Evolutionary conservation across 23 red algal genomes (phyloP).

Genomic region (Agarophyton chilense): DNA sequence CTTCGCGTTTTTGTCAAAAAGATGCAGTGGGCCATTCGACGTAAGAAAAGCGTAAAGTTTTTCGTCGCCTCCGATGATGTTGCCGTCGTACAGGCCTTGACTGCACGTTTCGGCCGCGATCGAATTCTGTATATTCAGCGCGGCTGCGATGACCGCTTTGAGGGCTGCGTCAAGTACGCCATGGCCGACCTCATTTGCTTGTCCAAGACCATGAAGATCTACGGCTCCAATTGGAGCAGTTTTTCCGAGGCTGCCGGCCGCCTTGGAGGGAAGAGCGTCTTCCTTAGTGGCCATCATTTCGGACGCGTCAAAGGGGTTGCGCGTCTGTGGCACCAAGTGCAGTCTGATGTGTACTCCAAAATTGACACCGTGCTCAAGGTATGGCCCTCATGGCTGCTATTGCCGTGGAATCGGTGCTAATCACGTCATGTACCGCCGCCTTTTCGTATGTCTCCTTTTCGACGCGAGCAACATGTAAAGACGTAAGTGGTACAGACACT

Average conservation of each 20-base stretch:
- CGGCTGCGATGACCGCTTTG: conserved; percentile 52
- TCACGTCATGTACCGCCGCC: neutral
- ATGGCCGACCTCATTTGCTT: conserved; percentile 54
- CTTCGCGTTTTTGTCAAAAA: conserved; percentile 31
- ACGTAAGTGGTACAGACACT: neutral
- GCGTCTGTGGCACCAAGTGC: neutral
- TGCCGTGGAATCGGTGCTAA: conserved; percentile 26
- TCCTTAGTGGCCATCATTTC: conserved; percentile 64
- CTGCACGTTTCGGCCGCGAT: neutral
- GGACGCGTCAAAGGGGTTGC: neutral
- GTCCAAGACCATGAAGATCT: conserved; percentile 38
- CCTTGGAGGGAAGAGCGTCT: conserved; percentile 17
- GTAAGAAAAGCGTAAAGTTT: conserved; percentile 28
- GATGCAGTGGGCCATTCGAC: conserved; percentile 23
- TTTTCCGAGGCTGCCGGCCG: conserved; percentile 65
- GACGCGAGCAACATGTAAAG: neutral
- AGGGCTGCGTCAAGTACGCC: conserved; percentile 53
- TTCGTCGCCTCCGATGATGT: conserved; percentile 67
- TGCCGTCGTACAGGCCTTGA: neutral
- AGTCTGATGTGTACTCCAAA: neutral
- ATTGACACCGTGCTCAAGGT: neutral
- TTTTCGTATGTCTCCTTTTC: neutral
- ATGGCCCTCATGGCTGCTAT: conserved; percentile 3
- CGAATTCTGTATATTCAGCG: conserved; percentile 35
- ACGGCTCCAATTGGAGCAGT: conserved; percentile 53